Evolutionary conservation across 768 basidiomycete species (phyloP).

Genomic region (Candolleomyces efflorescens): DNA sequence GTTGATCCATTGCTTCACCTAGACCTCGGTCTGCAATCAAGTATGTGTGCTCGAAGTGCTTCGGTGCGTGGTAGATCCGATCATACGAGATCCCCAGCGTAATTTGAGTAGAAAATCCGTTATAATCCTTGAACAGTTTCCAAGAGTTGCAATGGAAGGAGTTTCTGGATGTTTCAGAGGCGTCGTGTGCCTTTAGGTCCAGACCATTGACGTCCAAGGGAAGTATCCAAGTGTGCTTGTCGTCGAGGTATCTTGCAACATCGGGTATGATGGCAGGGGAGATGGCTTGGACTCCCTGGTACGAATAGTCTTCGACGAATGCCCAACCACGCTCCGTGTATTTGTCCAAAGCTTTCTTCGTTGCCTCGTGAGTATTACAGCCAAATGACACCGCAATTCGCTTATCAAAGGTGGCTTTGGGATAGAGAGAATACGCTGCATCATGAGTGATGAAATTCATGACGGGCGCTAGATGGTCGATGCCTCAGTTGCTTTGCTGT

Average conservation of each 20-base stretch:
- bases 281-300: not conserved
- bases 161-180: not conserved
- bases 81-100: not conserved
- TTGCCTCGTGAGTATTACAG: not conserved
- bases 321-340: conserved; percentile 4
- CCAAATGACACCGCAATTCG: not conserved
- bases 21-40: not conserved
- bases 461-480: not conserved
- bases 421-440: conserved; percentile 7
- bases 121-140: not conserved
- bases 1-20: not conserved
- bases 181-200: not conserved
- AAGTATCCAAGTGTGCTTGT: conserved; percentile 1
- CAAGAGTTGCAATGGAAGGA: conserved; percentile 2
- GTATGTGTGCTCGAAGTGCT: not conserved
- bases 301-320: not conserved
- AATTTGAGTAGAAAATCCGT: not conserved
- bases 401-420: conserved; percentile 6
- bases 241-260: conserved; percentile 1
- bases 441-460: conserved; percentile 9
- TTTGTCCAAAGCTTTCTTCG: not conserved
- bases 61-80: not conserved
- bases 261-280: not conserved
- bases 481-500: not conserved
- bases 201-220: not conserved